Evolutionary conservation across 768 basidiomycete genomes (phyloP).

Genomic region (Mycena albidolilacea): DNA sequence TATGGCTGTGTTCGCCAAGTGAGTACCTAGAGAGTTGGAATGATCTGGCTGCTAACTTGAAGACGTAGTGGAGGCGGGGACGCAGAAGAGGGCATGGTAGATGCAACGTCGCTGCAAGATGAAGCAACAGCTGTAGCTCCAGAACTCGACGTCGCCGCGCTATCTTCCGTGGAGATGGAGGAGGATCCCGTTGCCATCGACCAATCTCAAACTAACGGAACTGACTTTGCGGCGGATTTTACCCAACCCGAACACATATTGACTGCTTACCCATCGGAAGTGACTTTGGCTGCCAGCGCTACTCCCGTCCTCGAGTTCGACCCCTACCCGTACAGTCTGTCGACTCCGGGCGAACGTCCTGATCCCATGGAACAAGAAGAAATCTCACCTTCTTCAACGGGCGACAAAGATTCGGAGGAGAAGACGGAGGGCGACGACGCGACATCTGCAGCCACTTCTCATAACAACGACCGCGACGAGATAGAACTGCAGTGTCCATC

Average conservation of each 20-base stretch:
- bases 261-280: constrained; percentile 17
- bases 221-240: constrained; percentile 2
- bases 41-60: neutral
- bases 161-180: neutral
- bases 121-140: neutral
- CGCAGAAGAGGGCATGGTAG: neutral
- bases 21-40: neutral
- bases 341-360: constrained; percentile 52
- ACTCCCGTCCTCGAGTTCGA: constrained; percentile 54
- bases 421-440: constrained; percentile 24
- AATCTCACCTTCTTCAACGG: neutral
- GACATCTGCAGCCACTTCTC: constrained; percentile 22
- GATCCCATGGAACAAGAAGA: constrained; percentile 32
- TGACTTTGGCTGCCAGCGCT: constrained; percentile 45
- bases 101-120: neutral
- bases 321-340: constrained; percentile 65
- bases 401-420: constrained; percentile 23
- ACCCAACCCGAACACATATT: neutral
- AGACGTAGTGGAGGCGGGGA: neutral
- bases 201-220: no score
- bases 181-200: neutral
- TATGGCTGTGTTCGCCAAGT: neutral
- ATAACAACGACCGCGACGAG: constrained; percentile 1
- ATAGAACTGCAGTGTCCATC: neutral
- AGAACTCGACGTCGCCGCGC: neutral